These are phyloP conservation scores for Boletales sp. DNA, from an alignment of 768 basidiomycete species.

Conservation along the genomic window DNA sequence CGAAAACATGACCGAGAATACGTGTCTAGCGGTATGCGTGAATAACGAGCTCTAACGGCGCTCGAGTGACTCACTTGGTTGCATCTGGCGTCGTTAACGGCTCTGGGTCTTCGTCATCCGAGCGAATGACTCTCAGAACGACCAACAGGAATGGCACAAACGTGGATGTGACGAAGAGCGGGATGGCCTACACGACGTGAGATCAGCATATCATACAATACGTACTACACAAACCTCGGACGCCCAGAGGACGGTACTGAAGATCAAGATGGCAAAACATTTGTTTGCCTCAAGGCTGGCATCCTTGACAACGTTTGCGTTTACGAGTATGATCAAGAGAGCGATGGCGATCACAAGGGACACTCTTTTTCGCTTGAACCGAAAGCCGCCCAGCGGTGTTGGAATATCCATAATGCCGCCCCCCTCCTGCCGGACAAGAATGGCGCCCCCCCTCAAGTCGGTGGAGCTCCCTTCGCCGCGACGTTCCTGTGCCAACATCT, in stretches of 20 bases:
- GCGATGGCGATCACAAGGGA: conserved; percentile 54
- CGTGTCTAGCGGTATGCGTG: conserved; percentile 48
- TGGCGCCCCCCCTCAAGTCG: conserved; percentile 41
- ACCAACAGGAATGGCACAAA: conserved; percentile 86
- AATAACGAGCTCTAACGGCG: neutral
- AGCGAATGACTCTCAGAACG: conserved; percentile 72
- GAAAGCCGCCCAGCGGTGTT: conserved; percentile 66
- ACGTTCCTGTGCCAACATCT: conserved; percentile 86
- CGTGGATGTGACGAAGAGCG: conserved; percentile 94
- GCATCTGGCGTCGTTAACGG: conserved; percentile 63
- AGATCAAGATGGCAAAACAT: conserved; percentile 84
- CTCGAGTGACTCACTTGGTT: conserved; percentile 61
- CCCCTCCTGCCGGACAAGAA: conserved; percentile 42
- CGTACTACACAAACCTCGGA: conserved; percentile 63
- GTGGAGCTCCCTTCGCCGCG: conserved; percentile 43
- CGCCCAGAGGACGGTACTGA: conserved; percentile 94
- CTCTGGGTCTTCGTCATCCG: conserved; percentile 40
- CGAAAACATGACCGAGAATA: conserved; percentile 95
- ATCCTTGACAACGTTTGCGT: conserved; percentile 50
- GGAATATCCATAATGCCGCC: conserved; percentile 39
- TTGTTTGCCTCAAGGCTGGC: conserved; percentile 67
- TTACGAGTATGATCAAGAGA: conserved; percentile 61
- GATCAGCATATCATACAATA: neutral
- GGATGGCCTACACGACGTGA: conserved; percentile 69
- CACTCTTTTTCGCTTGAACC: conserved; percentile 59